Conservation (phyloP, 768 basidiomycete genomes). For the Suillus hirtellus region DNA sequence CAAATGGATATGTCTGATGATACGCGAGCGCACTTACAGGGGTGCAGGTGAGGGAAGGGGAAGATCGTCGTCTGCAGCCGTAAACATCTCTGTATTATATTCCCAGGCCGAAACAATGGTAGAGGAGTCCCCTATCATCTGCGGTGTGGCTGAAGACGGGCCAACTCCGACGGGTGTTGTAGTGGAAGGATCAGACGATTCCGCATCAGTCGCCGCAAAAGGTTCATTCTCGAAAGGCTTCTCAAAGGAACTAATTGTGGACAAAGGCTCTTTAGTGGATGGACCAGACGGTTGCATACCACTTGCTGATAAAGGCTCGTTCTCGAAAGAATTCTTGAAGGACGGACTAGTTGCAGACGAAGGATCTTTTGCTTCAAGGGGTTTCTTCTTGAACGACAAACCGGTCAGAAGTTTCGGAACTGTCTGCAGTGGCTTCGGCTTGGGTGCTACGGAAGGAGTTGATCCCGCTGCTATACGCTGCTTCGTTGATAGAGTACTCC, state of each 20-base stretch:
- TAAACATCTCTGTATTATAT: too few relatives aligned
- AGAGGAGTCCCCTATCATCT: not conserved
- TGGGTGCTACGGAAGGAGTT: slow-evolving; percentile 34
- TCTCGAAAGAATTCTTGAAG: not conserved
- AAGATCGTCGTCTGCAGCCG: not conserved
- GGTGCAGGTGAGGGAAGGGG: not conserved
- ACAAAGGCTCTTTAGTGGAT: slow-evolving; percentile 14
- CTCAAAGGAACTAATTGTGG: not conserved
- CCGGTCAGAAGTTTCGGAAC: slow-evolving; percentile 28
- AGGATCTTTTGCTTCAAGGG: slow-evolving; percentile 21
- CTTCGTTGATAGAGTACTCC: slow-evolving; percentile 50
- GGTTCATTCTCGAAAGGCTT: not conserved
- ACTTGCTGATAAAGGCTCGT: not conserved
- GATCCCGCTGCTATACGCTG: slow-evolving; percentile 43
- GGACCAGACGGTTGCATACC: not conserved
- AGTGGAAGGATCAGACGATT: not conserved
- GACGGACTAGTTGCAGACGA: not conserved
- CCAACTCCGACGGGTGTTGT: too few relatives aligned
- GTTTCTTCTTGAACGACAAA: slow-evolving; percentile 49
- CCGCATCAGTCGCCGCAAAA: not conserved
- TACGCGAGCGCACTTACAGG: not conserved
- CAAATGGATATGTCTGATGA: not conserved
- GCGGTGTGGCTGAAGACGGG: not conserved
- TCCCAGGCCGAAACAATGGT: not conserved
- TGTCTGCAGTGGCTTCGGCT: slow-evolving; percentile 36